Percentiles rank a stretch among this genome's conserved stretches.
Evolutionary conservation across 2,329 filamentous ascomycete genomes (phyloP).

Genomic region (Parafenestella ontariensis): DNA sequence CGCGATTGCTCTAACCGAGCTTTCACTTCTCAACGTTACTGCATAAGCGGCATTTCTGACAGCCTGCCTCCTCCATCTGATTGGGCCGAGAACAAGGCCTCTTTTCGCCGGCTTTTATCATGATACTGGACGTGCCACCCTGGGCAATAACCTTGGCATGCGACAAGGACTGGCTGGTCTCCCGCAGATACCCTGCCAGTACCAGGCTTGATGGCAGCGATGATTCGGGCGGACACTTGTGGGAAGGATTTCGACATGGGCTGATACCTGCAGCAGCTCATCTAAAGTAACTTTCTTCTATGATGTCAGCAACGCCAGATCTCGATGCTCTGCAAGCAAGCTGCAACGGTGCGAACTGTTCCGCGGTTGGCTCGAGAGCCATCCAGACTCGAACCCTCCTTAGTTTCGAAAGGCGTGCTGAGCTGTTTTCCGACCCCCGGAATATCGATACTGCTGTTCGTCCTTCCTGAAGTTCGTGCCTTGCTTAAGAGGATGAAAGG

Average conservation of each 20-base stretch:
- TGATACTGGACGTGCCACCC: slow-evolving; percentile 42
- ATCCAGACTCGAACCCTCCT: slow-evolving; percentile 13
- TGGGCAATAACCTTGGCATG: slow-evolving; percentile 26
- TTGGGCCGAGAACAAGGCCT: slow-evolving; percentile 30
- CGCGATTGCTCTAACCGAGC: slow-evolving; percentile 41
- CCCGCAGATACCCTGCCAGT: slow-evolving; percentile 39
- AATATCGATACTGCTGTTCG: neutral
- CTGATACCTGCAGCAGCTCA: slow-evolving; percentile 44
- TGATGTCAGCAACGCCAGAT: slow-evolving; percentile 42
- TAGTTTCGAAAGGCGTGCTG: neutral
- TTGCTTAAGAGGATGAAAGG: neutral
- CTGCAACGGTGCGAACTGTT: slow-evolving; percentile 20
- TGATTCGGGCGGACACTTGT: slow-evolving; percentile 44
- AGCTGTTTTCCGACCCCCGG: neutral
- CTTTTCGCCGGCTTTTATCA: slow-evolving; percentile 41
- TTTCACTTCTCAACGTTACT: slow-evolving; percentile 44
- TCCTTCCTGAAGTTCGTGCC: neutral
- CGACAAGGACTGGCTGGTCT: slow-evolving; percentile 40
- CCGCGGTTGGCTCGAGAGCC: slow-evolving; percentile 25
- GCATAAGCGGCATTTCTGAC: slow-evolving; percentile 48
- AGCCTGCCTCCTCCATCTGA: slow-evolving; percentile 25
- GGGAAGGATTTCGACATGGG: slow-evolving; percentile 44
- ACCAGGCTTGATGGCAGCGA: slow-evolving; percentile 15
- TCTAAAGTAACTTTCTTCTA: slow-evolving; percentile 28
- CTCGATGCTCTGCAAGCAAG: slow-evolving; percentile 28